phyloP scores from a whole-genome alignment of 176 grass and related monocot species.

The Chloris gayana region DNA sequence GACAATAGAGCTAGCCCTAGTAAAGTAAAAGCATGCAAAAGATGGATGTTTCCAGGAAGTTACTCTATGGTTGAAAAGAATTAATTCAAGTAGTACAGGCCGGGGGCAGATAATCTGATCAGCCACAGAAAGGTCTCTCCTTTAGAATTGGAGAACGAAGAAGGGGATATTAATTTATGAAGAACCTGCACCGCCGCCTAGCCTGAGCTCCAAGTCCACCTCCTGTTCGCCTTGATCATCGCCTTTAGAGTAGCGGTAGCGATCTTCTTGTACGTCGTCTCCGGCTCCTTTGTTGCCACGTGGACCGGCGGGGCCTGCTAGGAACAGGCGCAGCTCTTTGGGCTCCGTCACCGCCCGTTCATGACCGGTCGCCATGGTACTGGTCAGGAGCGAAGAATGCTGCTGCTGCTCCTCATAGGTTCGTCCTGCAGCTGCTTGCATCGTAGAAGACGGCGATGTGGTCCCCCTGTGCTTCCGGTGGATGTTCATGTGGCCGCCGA shows the following conservation, averaged over 20 bases:
- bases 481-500: slow-evolving; percentile 98
- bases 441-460: background rate
- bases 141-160: background rate
- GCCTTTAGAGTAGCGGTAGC: background rate
- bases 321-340: slow-evolving; percentile 64
- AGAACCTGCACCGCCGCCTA: slow-evolving; percentile 46
- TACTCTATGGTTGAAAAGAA: too few species aligned
- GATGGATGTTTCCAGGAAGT: too few species aligned
- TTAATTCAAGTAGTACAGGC: too few species aligned
- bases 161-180: background rate
- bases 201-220: slow-evolving; percentile 77
- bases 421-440: background rate
- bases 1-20: too few species aligned
- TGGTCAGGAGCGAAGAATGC: background rate
- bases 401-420: background rate
- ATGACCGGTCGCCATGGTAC: too few species aligned
- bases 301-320: background rate
- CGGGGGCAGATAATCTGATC: too few species aligned
- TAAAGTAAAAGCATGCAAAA: too few species aligned
- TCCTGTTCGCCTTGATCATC: slow-evolving; percentile 19
- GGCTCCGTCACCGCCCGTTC: slow-evolving; percentile 5
- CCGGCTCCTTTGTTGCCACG: background rate
- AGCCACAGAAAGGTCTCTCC: too few species aligned
- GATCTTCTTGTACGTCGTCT: background rate
- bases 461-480: slow-evolving; percentile 20